These are phyloP conservation scores for Suillus subaureus DNA, from an alignment of 768 basidiomycete species.

Conservation along the genomic window DNA sequence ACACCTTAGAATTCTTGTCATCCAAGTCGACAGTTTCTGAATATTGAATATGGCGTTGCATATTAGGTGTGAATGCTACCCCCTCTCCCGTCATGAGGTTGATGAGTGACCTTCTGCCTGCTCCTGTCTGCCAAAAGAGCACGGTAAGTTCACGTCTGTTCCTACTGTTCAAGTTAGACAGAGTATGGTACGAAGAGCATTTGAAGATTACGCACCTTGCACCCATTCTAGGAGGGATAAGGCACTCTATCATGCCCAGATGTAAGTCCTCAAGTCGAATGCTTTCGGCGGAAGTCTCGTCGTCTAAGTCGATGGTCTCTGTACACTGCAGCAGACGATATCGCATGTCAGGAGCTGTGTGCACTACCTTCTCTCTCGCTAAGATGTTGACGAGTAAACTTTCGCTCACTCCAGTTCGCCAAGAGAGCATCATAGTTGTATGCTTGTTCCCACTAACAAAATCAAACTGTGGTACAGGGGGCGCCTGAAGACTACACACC, in stretches of 20 bases:
- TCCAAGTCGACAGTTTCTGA: slow-evolving; percentile 29
- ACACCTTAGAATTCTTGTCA: slow-evolving; percentile 23
- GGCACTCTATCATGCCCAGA: slow-evolving; percentile 21
- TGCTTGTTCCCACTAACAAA: neutral
- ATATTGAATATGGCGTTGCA: slow-evolving; percentile 30
- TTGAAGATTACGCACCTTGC: neutral
- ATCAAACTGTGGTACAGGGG: neutral
- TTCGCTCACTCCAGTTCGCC: slow-evolving; percentile 39
- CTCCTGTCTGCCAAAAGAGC: slow-evolving; percentile 44
- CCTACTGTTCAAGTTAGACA: neutral
- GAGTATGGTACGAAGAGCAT: neutral
- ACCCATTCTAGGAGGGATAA: neutral
- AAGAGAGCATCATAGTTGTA: slow-evolving; percentile 40
- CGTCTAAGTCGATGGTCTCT: slow-evolving; percentile 25
- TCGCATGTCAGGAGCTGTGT: neutral
- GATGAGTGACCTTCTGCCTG: slow-evolving; percentile 32
- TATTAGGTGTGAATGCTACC: slow-evolving; percentile 21
- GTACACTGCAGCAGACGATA: neutral
- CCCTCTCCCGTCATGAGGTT: slow-evolving; percentile 36
- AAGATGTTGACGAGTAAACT: slow-evolving; percentile 41
- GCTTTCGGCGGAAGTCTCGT: slow-evolving; percentile 18
- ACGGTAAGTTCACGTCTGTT: slow-evolving; percentile 28
- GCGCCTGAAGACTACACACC: neutral
- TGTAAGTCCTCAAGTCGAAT: slow-evolving; percentile 28
- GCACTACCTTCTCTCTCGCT: slow-evolving; percentile 19